Conservation (phyloP, 2,329 filamentous ascomycete genomes). For the Metarhizium sp. region DNA sequence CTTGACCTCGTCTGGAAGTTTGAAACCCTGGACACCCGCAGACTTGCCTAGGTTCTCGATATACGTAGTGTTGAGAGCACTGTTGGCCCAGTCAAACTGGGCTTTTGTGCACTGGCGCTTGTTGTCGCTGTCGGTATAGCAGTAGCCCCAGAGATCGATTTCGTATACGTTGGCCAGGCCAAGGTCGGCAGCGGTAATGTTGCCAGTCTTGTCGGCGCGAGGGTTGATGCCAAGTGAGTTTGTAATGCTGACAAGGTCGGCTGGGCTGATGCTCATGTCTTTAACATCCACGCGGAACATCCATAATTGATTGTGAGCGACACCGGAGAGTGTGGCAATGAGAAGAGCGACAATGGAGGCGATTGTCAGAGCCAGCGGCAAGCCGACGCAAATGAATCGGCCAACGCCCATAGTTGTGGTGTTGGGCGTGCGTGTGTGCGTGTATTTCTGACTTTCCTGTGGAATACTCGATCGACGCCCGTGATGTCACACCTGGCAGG, state of each 20-base stretch:
- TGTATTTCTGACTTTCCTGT: not conserved
- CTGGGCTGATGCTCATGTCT: conserved; percentile 37
- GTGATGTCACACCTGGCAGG: too few relatives aligned
- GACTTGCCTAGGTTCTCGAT: conserved; percentile 44
- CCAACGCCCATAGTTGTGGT: conserved; percentile 50
- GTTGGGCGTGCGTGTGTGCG: conserved; percentile 1
- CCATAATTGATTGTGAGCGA: conserved; percentile 46
- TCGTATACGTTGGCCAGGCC: conserved; percentile 69
- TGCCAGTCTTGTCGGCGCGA: conserved; percentile 23
- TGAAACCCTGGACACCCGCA: conserved; percentile 41
- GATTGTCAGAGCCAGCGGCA: conserved; percentile 75
- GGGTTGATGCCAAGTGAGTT: conserved; percentile 12
- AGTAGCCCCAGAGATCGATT: conserved; percentile 82
- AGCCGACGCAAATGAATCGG: conserved; percentile 75
- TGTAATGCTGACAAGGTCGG: conserved; percentile 28
- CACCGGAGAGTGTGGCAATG: conserved; percentile 45
- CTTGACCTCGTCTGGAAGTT: conserved; percentile 58
- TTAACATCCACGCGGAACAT: conserved; percentile 53
- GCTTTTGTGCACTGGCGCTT: conserved; percentile 59
- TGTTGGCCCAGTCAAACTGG: conserved; percentile 67
- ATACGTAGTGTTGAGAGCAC: conserved; percentile 52
- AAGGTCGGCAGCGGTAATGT: conserved; percentile 49
- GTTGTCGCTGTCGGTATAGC: conserved; percentile 47
- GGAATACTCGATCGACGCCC: too few relatives aligned
- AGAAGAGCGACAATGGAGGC: conserved; percentile 63